Base-by-base conservation (phyloP, 306 rosid species). In the Datisca glomerata region DNA sequence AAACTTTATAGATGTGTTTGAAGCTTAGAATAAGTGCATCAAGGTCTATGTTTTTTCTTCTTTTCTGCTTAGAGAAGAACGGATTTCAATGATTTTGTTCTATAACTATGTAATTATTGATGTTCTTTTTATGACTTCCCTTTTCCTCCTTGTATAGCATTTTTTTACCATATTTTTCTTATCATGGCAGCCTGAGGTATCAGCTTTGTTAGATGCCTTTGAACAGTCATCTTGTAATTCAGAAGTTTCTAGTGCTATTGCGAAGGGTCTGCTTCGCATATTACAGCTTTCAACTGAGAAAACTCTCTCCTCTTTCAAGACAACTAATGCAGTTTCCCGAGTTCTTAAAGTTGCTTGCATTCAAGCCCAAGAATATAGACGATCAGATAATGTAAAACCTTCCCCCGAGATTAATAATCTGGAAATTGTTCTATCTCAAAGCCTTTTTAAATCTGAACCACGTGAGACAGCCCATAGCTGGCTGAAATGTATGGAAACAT, bases 261-360 rank as follows among this genome's bases (percentile, higher is more conserved):
- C 70, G 55, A 74, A 69, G 80, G 65, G 86, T 75, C 65, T 89
- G 64, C 55, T 66, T 38, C 67, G 62, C 45, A 71, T 84, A 55
- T 68, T 89, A 64, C 76, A 70, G 61, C 76, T 72, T 59, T 80
- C 95, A 31, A 56, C 81, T 12, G 95, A 77, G 76, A 84, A 74
- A 73, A 80, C 98, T 6, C 23, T 77, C 50, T 68, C 81, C 60
- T 89, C 95, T 45, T 68, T 71, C 65, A 83, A 66, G 67, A 52
- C 75, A 50, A 78, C 84, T 47, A 45, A 67, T 78, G 93, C 86
- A 33, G 66, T 74, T 67, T 71, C 93, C 29, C 78, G 93, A 45
- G 62, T 89, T 66, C 81, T 89, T 47, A 75, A 80, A 70, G 85
- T 89, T 77, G 84, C 79, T 51, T 80, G 95, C 59, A 66, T 80